Evolutionary conservation across 805 yeast species (phyloP), one percentile per base, ranked within the genome.

Genomic region (Cyberlindnera maritima): DNA sequence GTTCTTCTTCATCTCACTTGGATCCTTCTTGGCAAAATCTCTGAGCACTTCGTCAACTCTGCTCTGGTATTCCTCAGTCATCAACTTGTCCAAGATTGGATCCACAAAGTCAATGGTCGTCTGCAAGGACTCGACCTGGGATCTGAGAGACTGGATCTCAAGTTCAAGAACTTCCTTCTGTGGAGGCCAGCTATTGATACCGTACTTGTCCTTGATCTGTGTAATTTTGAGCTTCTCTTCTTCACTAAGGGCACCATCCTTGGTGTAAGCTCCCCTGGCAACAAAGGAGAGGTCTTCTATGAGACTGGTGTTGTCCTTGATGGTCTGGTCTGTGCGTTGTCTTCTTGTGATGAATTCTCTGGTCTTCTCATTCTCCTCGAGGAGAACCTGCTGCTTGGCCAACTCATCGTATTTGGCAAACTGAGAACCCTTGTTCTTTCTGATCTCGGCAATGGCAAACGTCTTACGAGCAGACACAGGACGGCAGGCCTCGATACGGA

Each of bases 361-460:
- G 33, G 81, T 72, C 65, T 79, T 81, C 38, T 58, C 59, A 33
- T 72, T 66, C 67, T 88, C 95, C 63, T 89, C 95, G n/a, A 68
- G 60, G 1, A 72, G 67, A 17, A 90, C 92, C 54, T 77, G 74
- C 41, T 69, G 69, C 57, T 82, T 84, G 43, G 96, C 96, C 58
- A 83, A 79, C 36, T 74, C 71, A 64, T 86, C 86, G 69, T 86
- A 90, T 53, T 76, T 70, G 23, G 87, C 92, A 74, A 91, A 88
- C 66, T 89, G 92, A 62, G 90, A 91, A 77, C 97, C 98, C 68
- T 86, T 82, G 61, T 88, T 85, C 63, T 77, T 81, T 69, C 88
- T 80, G 64, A 92, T 88, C 63, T 92, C 97, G 2, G 97, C 96
- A 49, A 92, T 81, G 10, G 97, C 90, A 71, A 92, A 92, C 51